Conservation (phyloP, 805 yeast species). For the Yarrowia alimentaria region DNA sequence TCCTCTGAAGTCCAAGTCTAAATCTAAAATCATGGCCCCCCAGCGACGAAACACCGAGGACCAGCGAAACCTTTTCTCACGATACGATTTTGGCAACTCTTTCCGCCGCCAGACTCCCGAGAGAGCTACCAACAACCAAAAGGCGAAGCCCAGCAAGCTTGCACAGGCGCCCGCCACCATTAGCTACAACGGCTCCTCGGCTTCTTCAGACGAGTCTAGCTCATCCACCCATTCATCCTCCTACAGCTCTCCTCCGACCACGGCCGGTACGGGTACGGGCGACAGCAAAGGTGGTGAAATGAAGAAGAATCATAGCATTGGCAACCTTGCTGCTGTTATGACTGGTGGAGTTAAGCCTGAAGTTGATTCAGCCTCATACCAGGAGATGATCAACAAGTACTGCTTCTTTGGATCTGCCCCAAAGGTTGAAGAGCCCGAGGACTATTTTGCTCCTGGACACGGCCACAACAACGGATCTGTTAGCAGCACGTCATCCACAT, state of each 20-base stretch:
- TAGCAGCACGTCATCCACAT: conserved; percentile 24
- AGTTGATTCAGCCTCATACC: conserved; percentile 42
- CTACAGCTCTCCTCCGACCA: conserved; percentile 8
- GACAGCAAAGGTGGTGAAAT: background rate
- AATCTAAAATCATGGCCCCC: conserved; percentile 13
- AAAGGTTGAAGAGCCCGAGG: conserved; percentile 21
- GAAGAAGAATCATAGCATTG: conserved; percentile 16
- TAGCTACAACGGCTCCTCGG: background rate
- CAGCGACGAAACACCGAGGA: conserved; percentile 20
- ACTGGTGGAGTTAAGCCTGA: conserved; percentile 33
- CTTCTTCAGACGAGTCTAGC: conserved; percentile 13
- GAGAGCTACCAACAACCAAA: background rate
- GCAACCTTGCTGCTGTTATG: conserved; percentile 24
- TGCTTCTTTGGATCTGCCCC: conserved; percentile 40
- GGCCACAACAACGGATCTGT: conserved; percentile 3
- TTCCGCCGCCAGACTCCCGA: conserved; percentile 23
- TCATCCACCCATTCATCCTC: conserved; percentile 13
- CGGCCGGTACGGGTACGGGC: conserved; percentile 20
- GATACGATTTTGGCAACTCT: conserved; percentile 26
- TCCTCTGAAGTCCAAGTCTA: conserved; percentile 11
- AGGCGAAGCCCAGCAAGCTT: background rate
- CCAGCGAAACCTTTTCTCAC: conserved; percentile 17
- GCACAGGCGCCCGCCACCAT: background rate
- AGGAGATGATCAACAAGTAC: conserved; percentile 43
- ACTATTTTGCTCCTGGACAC: conserved; percentile 24